These are phyloP conservation scores for Podaxis rugospora DNA, from an alignment of 768 basidiomycete genomes.

Conservation along the genomic window DNA sequence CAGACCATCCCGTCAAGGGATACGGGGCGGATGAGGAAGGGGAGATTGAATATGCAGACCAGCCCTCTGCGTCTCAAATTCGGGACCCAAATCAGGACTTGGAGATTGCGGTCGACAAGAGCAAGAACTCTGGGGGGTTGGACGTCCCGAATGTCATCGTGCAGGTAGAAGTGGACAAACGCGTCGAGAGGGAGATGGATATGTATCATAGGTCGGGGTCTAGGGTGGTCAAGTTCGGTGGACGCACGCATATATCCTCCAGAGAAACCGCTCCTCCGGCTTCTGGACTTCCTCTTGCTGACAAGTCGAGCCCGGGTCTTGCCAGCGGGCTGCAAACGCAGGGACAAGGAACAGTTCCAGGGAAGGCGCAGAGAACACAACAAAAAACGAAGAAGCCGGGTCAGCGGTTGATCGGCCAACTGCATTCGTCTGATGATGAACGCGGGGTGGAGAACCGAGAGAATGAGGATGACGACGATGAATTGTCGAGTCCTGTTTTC, in stretches of 20 bases:
- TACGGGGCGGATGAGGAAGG: background rate
- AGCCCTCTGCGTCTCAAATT: background rate
- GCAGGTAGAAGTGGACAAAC: conserved; percentile 6
- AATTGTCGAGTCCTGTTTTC: conserved; percentile 7
- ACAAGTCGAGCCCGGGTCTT: background rate
- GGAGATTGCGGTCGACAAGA: background rate
- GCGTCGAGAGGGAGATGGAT: background rate
- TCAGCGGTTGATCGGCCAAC: conserved; percentile 5
- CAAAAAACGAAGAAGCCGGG: background rate
- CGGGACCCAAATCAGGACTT: background rate
- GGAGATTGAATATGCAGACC: background rate
- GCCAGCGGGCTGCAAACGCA: too few species aligned
- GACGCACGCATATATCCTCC: background rate
- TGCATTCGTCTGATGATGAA: conserved; percentile 7
- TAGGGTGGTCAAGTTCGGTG: background rate
- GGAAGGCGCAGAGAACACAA: background rate
- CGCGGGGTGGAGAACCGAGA: background rate
- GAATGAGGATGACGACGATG: background rate
- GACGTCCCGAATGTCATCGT: background rate
- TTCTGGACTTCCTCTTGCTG: background rate
- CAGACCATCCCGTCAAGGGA: background rate
- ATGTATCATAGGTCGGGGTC: background rate
- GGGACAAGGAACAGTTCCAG: background rate
- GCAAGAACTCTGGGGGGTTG: background rate
- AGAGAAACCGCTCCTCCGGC: background rate